These are phyloP conservation scores for Chlorella sp. DNA, from an alignment of 139 green algal genomes.

Conservation along the genomic window DNA sequence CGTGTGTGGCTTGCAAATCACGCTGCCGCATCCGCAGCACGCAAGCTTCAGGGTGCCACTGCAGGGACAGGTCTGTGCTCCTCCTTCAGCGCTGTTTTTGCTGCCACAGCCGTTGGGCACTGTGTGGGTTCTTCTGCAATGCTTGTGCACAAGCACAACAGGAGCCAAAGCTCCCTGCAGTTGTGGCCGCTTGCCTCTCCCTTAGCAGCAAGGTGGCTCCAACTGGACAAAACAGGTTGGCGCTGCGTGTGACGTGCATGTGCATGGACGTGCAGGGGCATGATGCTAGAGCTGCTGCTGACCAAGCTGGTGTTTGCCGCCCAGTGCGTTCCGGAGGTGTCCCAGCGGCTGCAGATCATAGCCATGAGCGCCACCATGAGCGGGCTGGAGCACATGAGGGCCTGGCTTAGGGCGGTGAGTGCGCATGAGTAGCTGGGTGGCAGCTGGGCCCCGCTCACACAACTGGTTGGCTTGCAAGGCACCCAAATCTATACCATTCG, in stretches of 20 bases:
- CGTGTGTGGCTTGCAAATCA: too few species aligned
- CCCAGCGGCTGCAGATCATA: conserved; percentile 70
- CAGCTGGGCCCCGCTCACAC: too few species aligned
- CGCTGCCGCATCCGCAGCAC: too few species aligned
- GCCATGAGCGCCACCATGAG: conserved; percentile 90
- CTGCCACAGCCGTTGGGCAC: background rate
- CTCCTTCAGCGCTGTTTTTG: background rate
- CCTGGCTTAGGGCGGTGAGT: conserved; percentile 70
- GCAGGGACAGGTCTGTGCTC: background rate
- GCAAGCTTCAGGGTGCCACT: too few species aligned
- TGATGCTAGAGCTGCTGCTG: conserved; percentile 84
- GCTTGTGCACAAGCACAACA: too few species aligned
- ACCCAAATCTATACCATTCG: too few species aligned
- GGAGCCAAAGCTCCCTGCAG: background rate
- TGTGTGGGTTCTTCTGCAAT: too few species aligned
- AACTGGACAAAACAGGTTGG: too few species aligned
- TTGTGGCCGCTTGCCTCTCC: too few species aligned
- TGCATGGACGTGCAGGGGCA: conserved; percentile 42
- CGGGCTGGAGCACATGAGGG: conserved; percentile 64
- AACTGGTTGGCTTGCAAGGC: background rate
- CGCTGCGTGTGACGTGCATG: background rate
- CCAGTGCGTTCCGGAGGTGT: background rate
- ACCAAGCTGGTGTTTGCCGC: conserved; percentile 71
- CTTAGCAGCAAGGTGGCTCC: too few species aligned
- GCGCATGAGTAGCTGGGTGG: too few species aligned